phyloP scores from a whole-genome alignment of 495 filamentous ascomycete genomes.

The Antarctomyces pellizariae region DNA sequence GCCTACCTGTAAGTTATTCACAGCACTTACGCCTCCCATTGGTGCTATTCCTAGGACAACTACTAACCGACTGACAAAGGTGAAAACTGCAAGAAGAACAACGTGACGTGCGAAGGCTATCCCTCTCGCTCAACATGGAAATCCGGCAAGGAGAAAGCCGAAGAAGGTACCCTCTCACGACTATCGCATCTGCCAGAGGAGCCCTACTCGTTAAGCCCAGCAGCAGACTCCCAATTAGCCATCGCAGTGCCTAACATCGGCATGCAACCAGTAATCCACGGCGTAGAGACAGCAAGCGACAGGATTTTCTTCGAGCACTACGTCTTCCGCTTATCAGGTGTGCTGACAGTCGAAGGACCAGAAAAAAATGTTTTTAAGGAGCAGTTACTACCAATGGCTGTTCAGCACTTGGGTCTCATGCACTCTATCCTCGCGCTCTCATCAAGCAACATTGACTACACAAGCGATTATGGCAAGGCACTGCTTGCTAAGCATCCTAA shows the following conservation, averaged over 20 bases:
- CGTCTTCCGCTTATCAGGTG: conserved; percentile 52
- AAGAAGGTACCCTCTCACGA: too few species aligned
- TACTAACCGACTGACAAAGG: conserved; percentile 19
- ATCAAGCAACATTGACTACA: conserved; percentile 51
- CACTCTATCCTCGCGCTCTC: conserved; percentile 77
- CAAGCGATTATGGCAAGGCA: conserved; percentile 22
- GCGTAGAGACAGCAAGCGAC: conserved; percentile 68
- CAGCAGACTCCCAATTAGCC: too few species aligned
- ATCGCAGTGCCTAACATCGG: conserved; percentile 29
- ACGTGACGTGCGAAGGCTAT: conserved; percentile 80
- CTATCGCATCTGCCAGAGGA: too few species aligned
- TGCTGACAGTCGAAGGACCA: conserved; percentile 65
- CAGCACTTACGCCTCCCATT: not conserved
- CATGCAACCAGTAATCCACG: conserved; percentile 59
- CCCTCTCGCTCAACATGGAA: conserved; percentile 76
- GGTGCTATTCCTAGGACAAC: too few species aligned
- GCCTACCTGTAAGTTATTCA: conserved; percentile 41
- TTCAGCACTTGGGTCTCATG: conserved; percentile 69
- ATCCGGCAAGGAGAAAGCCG: conserved; percentile 51
- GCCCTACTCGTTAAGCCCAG: too few species aligned
- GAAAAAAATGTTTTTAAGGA: conserved; percentile 77
- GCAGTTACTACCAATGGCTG: conserved; percentile 67
- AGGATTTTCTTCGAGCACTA: conserved; percentile 73
- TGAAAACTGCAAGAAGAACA: conserved; percentile 83
- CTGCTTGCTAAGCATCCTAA: conserved; percentile 19